Conservation (phyloP, 2,329 filamentous ascomycete genomes). For the Diaporthe eres region DNA sequence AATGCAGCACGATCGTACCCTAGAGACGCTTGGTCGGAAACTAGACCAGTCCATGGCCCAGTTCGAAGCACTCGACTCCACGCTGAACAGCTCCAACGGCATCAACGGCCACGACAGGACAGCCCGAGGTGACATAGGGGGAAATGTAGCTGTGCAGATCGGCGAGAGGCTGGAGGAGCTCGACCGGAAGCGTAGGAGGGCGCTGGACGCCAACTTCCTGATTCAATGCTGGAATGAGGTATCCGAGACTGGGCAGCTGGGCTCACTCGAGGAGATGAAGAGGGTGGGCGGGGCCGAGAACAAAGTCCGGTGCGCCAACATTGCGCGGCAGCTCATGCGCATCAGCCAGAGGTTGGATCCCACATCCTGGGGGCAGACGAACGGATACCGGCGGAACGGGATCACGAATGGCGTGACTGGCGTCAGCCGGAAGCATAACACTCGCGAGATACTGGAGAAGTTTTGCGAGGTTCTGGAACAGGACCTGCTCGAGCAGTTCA, state of each 20-base stretch:
- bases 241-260: constrained; percentile 88
- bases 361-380: constrained; percentile 76
- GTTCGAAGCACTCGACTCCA: constrained; percentile 91
- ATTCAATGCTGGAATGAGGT: constrained; percentile 98
- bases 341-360: constrained; percentile 94
- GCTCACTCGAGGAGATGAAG: constrained; percentile 89
- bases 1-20: constrained; percentile 90
- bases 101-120: constrained; percentile 60
- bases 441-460: constrained; percentile 93
- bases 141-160: constrained; percentile 94
- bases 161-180: constrained; percentile 94
- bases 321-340: constrained; percentile 91
- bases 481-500: constrained; percentile 94
- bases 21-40: constrained; percentile 88
- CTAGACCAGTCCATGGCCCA: constrained; percentile 92
- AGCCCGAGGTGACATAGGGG: constrained; percentile 72
- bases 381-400: constrained; percentile 66
- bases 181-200: constrained; percentile 89
- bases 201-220: constrained; percentile 93
- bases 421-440: constrained; percentile 70
- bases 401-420: constrained; percentile 63
- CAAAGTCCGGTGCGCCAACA: constrained; percentile 94
- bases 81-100: constrained; percentile 74
- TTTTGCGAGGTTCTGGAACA: constrained; percentile 97
- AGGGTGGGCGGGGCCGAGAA: constrained; percentile 88